Conservation (phyloP, 768 basidiomycete genomes). For the Trametes punicea region DNA sequence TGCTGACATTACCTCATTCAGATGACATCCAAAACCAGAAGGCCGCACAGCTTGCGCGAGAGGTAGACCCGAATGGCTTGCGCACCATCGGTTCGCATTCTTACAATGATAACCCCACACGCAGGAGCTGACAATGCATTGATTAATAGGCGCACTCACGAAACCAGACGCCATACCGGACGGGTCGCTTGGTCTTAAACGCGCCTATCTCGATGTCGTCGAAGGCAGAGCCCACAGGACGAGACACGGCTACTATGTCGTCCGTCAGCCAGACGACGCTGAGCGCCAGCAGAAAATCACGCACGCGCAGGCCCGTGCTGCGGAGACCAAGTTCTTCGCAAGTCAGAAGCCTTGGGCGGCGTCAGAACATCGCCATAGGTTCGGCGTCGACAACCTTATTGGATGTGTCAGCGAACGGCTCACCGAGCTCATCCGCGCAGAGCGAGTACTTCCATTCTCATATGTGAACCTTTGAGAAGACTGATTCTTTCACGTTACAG, state of each 20-base stretch:
- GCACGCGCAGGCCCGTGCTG: constrained; percentile 35
- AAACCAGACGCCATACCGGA: constrained; percentile 55
- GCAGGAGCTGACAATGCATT: not conserved
- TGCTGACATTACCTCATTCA: constrained; percentile 18
- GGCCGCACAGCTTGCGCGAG: constrained; percentile 45
- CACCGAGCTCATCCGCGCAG: constrained; percentile 24
- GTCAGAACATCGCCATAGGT: constrained; percentile 43
- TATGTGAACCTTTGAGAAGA: no score
- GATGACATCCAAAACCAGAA: constrained; percentile 61
- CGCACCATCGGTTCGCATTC: constrained; percentile 48
- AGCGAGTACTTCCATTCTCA: not conserved
- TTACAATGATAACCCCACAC: not conserved
- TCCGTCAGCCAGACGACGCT: constrained; percentile 58
- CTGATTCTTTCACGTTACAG: not conserved
- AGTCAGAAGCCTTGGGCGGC: constrained; percentile 50
- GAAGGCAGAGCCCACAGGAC: constrained; percentile 44
- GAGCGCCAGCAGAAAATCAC: constrained; percentile 42
- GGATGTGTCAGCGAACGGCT: constrained; percentile 47
- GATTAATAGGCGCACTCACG: constrained; percentile 43
- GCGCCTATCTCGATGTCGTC: constrained; percentile 50
- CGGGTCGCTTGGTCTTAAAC: constrained; percentile 40
- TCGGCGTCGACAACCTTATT: constrained; percentile 55
- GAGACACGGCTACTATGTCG: constrained; percentile 51
- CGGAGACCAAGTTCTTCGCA: constrained; percentile 45
- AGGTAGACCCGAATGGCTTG: constrained; percentile 43